Conservation (phyloP, 495 filamentous ascomycete species). For the Astrothelium subdiscretum region DNA sequence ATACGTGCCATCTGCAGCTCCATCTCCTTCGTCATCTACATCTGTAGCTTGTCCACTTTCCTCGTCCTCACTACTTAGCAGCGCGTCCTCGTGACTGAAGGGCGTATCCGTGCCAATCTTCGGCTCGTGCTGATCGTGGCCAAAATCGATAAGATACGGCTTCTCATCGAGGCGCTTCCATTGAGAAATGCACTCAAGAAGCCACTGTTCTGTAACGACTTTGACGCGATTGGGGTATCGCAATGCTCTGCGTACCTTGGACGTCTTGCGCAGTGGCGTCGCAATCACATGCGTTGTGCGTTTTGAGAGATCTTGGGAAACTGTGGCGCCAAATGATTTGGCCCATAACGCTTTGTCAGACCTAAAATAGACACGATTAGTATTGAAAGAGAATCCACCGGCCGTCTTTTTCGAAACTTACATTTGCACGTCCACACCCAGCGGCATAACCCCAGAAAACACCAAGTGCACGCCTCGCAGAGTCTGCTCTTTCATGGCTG, state of each 20-base stretch:
- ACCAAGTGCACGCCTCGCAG: conserved; percentile 62
- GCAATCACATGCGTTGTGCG: conserved; percentile 59
- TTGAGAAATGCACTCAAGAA: conserved; percentile 63
- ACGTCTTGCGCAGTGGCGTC: conserved; percentile 61
- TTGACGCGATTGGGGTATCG: conserved; percentile 55
- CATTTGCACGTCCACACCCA: conserved; percentile 59
- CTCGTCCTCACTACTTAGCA: background rate
- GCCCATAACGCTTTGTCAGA: conserved; percentile 79
- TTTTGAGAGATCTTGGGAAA: conserved; percentile 47
- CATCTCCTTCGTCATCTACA: conserved; percentile 3
- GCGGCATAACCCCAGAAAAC: conserved; percentile 78
- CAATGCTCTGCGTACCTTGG: conserved; percentile 73
- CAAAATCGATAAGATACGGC: conserved; percentile 47
- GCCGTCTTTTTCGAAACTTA: conserved; percentile 22
- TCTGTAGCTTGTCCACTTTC: conserved; percentile 7
- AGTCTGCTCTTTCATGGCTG: conserved; percentile 58
- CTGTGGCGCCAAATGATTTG: conserved; percentile 67
- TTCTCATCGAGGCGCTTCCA: conserved; percentile 68
- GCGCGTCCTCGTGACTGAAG: conserved; percentile 7
- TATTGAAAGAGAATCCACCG: conserved; percentile 2
- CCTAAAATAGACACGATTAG: conserved; percentile 26
- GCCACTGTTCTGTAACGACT: conserved; percentile 84
- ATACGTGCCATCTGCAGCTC: conserved; percentile 11
- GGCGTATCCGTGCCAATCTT: conserved; percentile 5
- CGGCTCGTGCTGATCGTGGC: conserved; percentile 12